Percentiles rank a stretch among this genome's conserved stretches.
These are phyloP conservation scores for Puccinia coronata DNA, from an alignment of 1,284 basidiomycete genomes.

Conservation along the genomic window DNA sequence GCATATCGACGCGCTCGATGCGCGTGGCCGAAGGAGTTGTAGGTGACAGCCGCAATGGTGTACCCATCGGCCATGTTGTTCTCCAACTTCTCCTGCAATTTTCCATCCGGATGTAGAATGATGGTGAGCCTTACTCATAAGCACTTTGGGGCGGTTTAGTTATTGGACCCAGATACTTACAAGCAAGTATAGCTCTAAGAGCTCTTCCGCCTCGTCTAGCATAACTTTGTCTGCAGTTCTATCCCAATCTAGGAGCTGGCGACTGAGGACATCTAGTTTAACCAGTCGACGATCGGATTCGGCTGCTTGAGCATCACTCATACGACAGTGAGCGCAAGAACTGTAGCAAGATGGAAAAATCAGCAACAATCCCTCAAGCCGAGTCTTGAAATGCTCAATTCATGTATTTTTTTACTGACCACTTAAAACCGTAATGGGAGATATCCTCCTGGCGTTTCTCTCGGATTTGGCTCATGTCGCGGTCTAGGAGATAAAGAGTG, in stretches of 20 bases:
- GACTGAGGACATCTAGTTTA: background rate
- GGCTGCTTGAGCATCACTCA: slow-evolving; percentile 1
- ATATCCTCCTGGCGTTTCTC: slow-evolving; percentile 9
- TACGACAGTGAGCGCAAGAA: slow-evolving; percentile 35
- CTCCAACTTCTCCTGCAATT: slow-evolving; percentile 27
- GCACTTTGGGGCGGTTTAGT: background rate
- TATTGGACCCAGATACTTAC: background rate
- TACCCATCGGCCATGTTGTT: slow-evolving; percentile 40
- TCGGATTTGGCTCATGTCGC: slow-evolving; percentile 25
- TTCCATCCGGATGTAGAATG: background rate
- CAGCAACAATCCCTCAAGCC: no score
- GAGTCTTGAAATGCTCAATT: no score
- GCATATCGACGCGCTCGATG: background rate
- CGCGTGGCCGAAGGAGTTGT: slow-evolving; percentile 37
- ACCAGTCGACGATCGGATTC: slow-evolving; percentile 30
- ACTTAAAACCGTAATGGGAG: slow-evolving; percentile 25
- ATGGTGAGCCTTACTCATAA: background rate
- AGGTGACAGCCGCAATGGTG: slow-evolving; percentile 23
- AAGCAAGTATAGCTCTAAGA: slow-evolving; percentile 19
- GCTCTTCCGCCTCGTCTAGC: slow-evolving; percentile 33
- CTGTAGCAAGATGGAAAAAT: slow-evolving; percentile 11
- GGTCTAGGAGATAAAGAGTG: slow-evolving; percentile 13
- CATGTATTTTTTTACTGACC: no score
- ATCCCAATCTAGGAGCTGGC: slow-evolving; percentile 12
- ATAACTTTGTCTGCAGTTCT: background rate